Evolutionary conservation across 2,329 filamentous ascomycete genomes (phyloP), one percentile per base, ranked within the genome.

Genomic region (Xylaria sp.): DNA sequence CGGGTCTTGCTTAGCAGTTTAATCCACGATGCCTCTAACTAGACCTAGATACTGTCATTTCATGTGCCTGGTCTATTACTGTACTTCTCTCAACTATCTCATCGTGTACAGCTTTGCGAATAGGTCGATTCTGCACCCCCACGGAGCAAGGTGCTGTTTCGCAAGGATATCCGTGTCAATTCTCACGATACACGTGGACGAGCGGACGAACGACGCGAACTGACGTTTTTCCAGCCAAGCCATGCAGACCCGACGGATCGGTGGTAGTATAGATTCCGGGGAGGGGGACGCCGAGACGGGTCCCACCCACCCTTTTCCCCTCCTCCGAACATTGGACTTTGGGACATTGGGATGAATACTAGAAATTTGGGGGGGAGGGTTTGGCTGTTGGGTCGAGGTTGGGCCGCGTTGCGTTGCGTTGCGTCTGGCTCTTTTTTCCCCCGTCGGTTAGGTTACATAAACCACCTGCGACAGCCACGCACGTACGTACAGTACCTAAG

Each of bases 361-460:
- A n/a, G n/a, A n/a, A n/a, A n/a, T n/a, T n/a, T n/a, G n/a, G n/a
- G 8, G 29, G 47, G 31, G 23, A 35, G 37, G 37, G 7, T 40
- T 15, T 37, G 29, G 47, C 8, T 35, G 54, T 64, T 51, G 52
- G 51, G 62, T 64, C 46, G 44, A 63, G 38, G 54, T 65, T 65
- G 62, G 62, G 62, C 62, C 55, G 59, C 62, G 62, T 47, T 62
- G 59, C 59, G 29, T 46, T 29, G 21, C 43, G 10, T 15, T 10
- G 31, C 23, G n/a, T 3, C 27, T 54, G 47, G 31, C 43, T 40
- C 47, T 4, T 27, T 25, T 40, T 55, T 49, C 40, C 27, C 19
- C n/a, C n/a, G n/a, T n/a, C n/a, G n/a, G n/a, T n/a, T n/a, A n/a
- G n/a, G n/a, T n/a, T n/a, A n/a, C n/a, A n/a, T n/a, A n/a, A n/a